Evolutionary conservation across 225 moss, liverwort and hornwort genomes (phyloP), one percentile per base, ranked within the genome.

Genomic region (Lunularia cruciata): DNA sequence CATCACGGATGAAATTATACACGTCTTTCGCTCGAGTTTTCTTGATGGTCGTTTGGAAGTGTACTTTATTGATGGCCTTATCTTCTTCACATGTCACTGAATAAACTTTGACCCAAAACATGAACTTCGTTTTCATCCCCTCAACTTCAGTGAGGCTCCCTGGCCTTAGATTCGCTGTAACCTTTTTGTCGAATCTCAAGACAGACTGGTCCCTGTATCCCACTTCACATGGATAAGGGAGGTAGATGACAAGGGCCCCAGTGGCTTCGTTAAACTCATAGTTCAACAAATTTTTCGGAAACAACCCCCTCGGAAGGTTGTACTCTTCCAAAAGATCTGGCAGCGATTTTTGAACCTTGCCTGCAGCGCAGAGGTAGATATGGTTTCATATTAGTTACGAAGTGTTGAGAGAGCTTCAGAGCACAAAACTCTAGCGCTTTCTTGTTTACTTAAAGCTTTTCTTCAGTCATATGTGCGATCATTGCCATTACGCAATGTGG

Each of bases 101-200:
- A 15, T 86, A 80, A 62, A 93, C 91, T 79, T 99, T 99, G 36
- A 88, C 87, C 98, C 98, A 99, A 76, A 93, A 91, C 83, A 99
- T 81, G 32, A 93, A 78, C 83, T 99, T 93, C 58, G 98, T 93
- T 72, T 99, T 99, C 70, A 99, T 67, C 6, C 98, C 98, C 47
- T 99, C 98, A 25, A 99, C 80, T 51, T 88, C 83, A 40, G 89
- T 86, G 31, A 99, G 73, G 31, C 82, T 86, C 2, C 91, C 88
- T 25, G 67, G 86, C 46, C 77, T 77, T 37, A 99, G 75, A 34
- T 56, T 69, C 23, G 86, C 91, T 2, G 93, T 93, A 8, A 99
- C 83, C 75, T 75, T 77, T 73, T n/a, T 87, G 69, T 80, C 84
- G 37, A 74, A 93, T 20, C 93, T 86, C 45, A 99, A 80, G 11